Evolutionary conservation across 164 flowering plant species (phyloP).

Genomic region (Chimonanthus praecox): DNA sequence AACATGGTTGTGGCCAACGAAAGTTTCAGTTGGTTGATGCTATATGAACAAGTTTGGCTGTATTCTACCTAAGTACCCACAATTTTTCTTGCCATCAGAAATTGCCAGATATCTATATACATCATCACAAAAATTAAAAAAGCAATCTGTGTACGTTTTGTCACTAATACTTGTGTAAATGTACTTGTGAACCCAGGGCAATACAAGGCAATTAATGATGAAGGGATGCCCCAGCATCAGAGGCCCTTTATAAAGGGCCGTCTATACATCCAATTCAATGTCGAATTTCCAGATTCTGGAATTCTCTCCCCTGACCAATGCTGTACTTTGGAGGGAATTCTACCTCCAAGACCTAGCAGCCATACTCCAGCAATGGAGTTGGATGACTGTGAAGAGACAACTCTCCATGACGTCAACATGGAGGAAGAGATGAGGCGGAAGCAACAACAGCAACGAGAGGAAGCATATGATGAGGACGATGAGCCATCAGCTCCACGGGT

Average conservation of each 20-base stretch:
- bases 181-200: constrained; percentile 26
- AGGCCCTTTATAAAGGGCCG: constrained; percentile 67
- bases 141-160: no score
- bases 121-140: no score
- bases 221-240: constrained; percentile 61
- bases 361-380: constrained; percentile 42
- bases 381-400: constrained; percentile 64
- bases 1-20: no score
- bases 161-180: no score
- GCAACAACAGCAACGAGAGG: constrained; percentile 42
- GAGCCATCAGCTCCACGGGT: constrained; percentile 37
- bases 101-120: no score
- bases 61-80: no score
- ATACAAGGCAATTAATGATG: constrained; percentile 59
- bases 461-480: constrained; percentile 52
- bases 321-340: constrained; percentile 27
- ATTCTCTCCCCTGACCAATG: constrained; percentile 41
- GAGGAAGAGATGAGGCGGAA: constrained; percentile 54
- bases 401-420: constrained; percentile 53
- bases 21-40: no score
- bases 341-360: constrained; percentile 29
- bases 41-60: no score
- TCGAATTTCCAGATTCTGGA: constrained; percentile 59
- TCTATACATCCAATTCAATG: constrained; percentile 48
- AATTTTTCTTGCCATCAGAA: no score